Conservation (phyloP, 2,329 filamentous ascomycete genomes). For the Aspergillus alliaceus region DNA sequence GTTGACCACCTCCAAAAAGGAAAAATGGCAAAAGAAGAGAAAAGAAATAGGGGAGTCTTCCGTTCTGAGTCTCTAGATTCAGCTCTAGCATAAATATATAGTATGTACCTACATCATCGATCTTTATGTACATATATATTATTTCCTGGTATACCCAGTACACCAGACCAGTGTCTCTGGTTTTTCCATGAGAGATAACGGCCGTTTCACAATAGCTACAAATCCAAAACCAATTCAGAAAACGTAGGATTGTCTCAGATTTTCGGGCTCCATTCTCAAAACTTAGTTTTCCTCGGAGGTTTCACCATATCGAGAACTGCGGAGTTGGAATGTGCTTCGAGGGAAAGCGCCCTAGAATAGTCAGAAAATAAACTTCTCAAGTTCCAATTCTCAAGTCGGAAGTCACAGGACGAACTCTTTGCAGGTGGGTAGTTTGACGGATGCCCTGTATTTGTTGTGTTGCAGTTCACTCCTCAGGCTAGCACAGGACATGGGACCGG, state of each 20-base stretch:
- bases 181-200: neutral
- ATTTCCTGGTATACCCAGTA: neutral
- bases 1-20: no score
- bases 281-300: slow-evolving; percentile 19
- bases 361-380: slow-evolving; percentile 16
- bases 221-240: neutral
- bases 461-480: neutral
- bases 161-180: neutral
- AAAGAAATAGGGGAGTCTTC: neutral
- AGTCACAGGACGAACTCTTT: slow-evolving; percentile 7
- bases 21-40: neutral
- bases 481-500: neutral
- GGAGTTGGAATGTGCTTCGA: slow-evolving; percentile 16
- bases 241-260: slow-evolving; percentile 10
- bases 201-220: neutral
- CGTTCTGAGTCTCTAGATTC: no score
- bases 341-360: slow-evolving; percentile 5
- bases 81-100: neutral
- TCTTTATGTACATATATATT: neutral
- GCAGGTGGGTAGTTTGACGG: slow-evolving; percentile 2
- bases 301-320: slow-evolving; percentile 23
- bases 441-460: neutral
- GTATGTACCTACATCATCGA: neutral
- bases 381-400: slow-evolving; percentile 4
- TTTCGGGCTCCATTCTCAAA: slow-evolving; percentile 15